Evolutionary conservation across 192 early-diverging fungal genomes (phyloP).

Genomic region (Coemansia sp.): DNA sequence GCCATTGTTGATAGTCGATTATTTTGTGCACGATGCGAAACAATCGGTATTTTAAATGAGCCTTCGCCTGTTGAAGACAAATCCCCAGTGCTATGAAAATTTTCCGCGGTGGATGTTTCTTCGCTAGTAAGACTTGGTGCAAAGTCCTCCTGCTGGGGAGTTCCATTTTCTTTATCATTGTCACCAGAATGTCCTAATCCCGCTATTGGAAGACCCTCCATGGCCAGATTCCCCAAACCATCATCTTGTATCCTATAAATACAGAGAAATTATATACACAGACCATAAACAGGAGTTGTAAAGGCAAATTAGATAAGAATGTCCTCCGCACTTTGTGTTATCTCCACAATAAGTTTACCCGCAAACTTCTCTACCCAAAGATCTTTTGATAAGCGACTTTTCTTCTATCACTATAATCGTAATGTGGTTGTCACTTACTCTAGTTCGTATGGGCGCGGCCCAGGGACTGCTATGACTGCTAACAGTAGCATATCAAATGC

Average conservation of each 20-base stretch:
- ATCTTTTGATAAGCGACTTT: neutral
- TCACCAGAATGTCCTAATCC: constrained; percentile 23
- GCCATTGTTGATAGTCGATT: constrained; percentile 44
- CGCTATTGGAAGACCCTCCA: constrained; percentile 40
- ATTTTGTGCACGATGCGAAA: constrained; percentile 31
- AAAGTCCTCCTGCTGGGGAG: neutral
- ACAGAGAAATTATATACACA: neutral
- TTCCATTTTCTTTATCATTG: constrained; percentile 5
- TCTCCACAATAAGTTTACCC: neutral
- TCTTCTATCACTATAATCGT: neutral
- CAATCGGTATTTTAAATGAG: constrained; percentile 41
- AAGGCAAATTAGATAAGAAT: neutral
- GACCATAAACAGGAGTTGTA: neutral
- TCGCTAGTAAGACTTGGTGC: neutral
- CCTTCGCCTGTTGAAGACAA: constrained; percentile 5
- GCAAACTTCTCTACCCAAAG: neutral
- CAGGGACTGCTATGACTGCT: constrained; percentile 15
- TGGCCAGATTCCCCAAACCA: neutral
- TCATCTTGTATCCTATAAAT: constrained; percentile 2
- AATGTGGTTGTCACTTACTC: constrained; percentile 7
- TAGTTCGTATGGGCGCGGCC: constrained; percentile 3
- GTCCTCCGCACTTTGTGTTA: neutral
- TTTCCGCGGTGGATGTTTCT: neutral
- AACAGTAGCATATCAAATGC: constrained; percentile 39
- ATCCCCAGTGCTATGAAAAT: neutral